Evolutionary conservation across 305 asterid genomes (phyloP), one percentile per base, ranked within the genome.

Genomic region (Lippia alba): DNA sequence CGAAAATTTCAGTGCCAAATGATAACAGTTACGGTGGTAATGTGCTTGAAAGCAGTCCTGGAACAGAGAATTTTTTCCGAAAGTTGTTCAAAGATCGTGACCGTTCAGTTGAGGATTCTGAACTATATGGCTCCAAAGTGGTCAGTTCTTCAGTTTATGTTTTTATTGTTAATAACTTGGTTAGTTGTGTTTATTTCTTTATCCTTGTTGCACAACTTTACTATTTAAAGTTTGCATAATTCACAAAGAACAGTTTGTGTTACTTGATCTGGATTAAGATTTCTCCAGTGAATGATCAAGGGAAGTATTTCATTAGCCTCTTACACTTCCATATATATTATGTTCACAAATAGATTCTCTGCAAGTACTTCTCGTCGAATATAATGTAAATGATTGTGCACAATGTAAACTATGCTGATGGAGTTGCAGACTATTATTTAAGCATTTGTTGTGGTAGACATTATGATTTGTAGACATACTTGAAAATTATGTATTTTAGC

Each of bases 11-110:
- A 73, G 39, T 54, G 39, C 77, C 64, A 56, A 78, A 78, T 63
- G 87, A 80, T 64, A 79, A 70, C 78, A 68, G 61, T 69, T 66
- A 75, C 33, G 61, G 74, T 75, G 74, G 73, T 33, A 81, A 72
- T 79, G 74, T 79, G 44, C 85, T 78, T 55, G 94, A 87, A 83
- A 86, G 90, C 82, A 87, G 94, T 74, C 94, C 96, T 66, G 94
- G 94, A 75, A 87, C 96, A 50, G 96, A 89, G 84, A 87, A 77
- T 56, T 87, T 89, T 69, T 87, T 89, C 30, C 91, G 87, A 61
- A 89, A 89, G 83, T 75, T 89, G 78, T 89, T 89, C 74, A 86
- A 85, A 78, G 96, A 89, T 59, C 94, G 92, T 62, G 94, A 89
- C 64, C 94, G 94, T 59, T 89, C 94, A 16, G 71, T 87, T 48